These are phyloP conservation scores for Lachnellula hyalina DNA, from an alignment of 2,329 filamentous ascomycete species.

Conservation along the genomic window DNA sequence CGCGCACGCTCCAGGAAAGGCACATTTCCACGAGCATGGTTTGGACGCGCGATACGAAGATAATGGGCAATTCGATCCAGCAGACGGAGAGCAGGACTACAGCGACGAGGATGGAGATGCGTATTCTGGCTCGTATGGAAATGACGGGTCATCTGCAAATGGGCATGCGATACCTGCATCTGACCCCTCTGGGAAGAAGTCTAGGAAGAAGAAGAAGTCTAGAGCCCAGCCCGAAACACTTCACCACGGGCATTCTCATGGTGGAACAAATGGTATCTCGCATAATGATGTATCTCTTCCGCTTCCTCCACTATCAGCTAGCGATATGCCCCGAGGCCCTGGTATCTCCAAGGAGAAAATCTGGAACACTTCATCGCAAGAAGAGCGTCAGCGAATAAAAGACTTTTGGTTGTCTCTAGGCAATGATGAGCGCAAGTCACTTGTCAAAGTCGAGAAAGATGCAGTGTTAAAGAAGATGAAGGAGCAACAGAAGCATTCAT, in stretches of 20 bases:
- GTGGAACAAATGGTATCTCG: slow-evolving; percentile 24
- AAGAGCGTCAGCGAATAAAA: slow-evolving; percentile 95
- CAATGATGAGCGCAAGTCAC: slow-evolving; percentile 88
- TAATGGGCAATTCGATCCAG: slow-evolving; percentile 36
- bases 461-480: slow-evolving; percentile 99
- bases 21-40: slow-evolving; percentile 25
- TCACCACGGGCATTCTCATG: slow-evolving; percentile 12
- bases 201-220: slow-evolving; percentile 38
- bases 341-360: slow-evolving; percentile 65
- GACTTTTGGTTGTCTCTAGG: slow-evolving; percentile 95
- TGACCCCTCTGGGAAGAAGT: slow-evolving; percentile 30
- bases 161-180: slow-evolving; percentile 25
- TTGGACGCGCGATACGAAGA: slow-evolving; percentile 25
- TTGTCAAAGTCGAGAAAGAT: slow-evolving; percentile 98
- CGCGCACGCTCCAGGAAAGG: slow-evolving; percentile 15
- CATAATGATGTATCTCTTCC: slow-evolving; percentile 30
- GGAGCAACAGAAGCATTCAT: slow-evolving; percentile 98
- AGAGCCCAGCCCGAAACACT: slow-evolving; percentile 15
- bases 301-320: slow-evolving; percentile 35
- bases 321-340: slow-evolving; percentile 34
- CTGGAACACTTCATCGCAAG: slow-evolving; percentile 92
- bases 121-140: slow-evolving; percentile 31
- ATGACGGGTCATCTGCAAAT: slow-evolving; percentile 28
- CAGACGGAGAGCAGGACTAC: slow-evolving; percentile 49
- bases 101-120: slow-evolving; percentile 47